Base-by-base conservation (phyloP, 1,284 basidiomycete species). In the Prillingera fragicola region DNA sequence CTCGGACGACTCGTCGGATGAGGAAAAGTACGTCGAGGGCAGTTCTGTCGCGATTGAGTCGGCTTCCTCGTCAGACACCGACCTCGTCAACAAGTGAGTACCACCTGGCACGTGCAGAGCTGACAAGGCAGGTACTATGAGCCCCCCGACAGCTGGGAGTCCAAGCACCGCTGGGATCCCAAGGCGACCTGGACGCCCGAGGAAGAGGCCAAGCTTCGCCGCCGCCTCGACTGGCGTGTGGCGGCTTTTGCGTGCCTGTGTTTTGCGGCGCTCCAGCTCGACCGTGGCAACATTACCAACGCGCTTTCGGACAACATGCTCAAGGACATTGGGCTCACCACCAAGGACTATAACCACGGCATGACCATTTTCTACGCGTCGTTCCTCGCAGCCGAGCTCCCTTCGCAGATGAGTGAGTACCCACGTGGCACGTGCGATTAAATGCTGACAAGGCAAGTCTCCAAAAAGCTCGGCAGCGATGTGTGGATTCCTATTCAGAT, bases 401-500 rank as follows among this genome's bases (percentile, higher is more conserved):
- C 65, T 5, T 60, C 59, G 6, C 65, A 67, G 38, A 48, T 67
- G 48, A 60, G 54, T 54, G 28, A 47, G 57, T 53, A 8, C 17
- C 29, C 17, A 8, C n/a, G n/a, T n/a, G n/a, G n/a, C n/a, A n/a
- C n/a, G n/a, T n/a, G n/a, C 15, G 19, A 22, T 27, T 10, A 22
- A 10, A 8, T 34, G 21, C 21, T 31, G 19, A 17, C 22, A 31
- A 4, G 8, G 2, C n/a, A 23, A 61, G 59, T 65, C 33, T 61
- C 59, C 8, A 73, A 74, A 46, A 66, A 67, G 45, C 45, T 74
- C 19, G 72, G 71, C 3, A 60, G 62, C 5, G 72, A 70, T 42
- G 45, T 62, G 2, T 72, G 65, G 64, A 62, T 73, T 23, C 69
- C 70, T 0, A 59, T 62, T 33, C 63, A 71, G 54, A 65, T 71